Conservation (phyloP, 129 eudicot genomes). For the Artemisia argyi region DNA sequence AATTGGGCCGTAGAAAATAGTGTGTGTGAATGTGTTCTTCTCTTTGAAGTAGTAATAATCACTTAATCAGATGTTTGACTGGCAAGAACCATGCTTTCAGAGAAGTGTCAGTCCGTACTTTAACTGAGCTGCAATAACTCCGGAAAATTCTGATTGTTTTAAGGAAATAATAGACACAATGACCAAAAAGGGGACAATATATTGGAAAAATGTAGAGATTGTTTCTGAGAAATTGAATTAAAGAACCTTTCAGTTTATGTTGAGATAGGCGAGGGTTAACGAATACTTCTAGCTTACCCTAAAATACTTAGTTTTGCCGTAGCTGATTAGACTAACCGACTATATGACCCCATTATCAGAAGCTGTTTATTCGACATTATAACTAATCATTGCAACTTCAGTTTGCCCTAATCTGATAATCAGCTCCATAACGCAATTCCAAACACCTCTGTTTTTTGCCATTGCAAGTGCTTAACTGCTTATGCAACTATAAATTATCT, state of each 20-base stretch:
- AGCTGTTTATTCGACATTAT: neutral
- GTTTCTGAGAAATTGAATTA: too few species aligned
- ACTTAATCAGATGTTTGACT: neutral
- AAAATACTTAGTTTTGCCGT: neutral
- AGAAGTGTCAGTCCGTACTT: too few species aligned
- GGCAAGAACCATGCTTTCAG: too few species aligned
- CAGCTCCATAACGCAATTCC: neutral
- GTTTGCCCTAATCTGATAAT: neutral
- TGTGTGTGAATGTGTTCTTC: neutral
- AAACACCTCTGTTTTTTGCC: neutral
- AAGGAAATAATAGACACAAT: too few species aligned
- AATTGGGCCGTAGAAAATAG: neutral
- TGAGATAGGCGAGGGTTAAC: too few species aligned
- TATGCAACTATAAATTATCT: neutral
- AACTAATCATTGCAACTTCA: neutral
- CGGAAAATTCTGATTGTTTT: too few species aligned
- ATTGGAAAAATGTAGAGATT: too few species aligned
- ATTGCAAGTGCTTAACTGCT: constrained; percentile 1
- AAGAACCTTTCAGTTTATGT: too few species aligned
- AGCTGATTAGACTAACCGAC: neutral
- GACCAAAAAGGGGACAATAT: too few species aligned
- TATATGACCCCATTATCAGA: neutral
- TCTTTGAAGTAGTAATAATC: neutral
- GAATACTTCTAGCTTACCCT: neutral
- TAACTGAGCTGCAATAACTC: too few species aligned